Conservation (phyloP, 768 basidiomycete genomes). For the Lactarius pseudohatsudake region DNA sequence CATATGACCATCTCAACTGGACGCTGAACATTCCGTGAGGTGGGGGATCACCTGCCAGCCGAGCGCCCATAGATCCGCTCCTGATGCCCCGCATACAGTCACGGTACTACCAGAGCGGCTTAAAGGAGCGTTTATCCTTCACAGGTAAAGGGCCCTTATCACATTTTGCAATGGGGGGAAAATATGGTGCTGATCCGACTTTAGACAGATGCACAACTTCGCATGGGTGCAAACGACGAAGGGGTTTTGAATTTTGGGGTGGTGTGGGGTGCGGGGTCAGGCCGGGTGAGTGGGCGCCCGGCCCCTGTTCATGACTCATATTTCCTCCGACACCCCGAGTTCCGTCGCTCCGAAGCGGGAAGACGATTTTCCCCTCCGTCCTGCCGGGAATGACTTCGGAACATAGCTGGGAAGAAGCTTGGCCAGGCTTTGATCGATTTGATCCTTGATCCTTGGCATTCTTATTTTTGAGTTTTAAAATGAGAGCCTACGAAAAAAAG, state of each 20-base stretch:
- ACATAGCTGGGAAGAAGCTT: background rate
- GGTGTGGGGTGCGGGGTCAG: background rate
- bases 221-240: background rate
- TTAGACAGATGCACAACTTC: background rate
- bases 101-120: background rate
- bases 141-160: background rate
- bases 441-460: background rate
- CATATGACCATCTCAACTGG: background rate
- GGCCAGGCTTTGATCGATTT: background rate
- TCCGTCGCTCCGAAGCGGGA: background rate
- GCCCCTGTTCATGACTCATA: background rate
- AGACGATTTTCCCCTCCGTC: background rate
- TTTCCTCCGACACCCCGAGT: background rate
- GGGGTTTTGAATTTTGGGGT: background rate
- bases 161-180: background rate
- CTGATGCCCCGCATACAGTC: background rate
- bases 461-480: conserved; percentile 6
- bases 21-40: background rate
- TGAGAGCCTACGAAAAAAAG: background rate
- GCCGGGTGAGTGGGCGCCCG: background rate
- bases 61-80: background rate
- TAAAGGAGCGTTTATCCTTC: background rate
- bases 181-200: background rate
- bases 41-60: background rate
- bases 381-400: background rate